Base-by-base conservation (phyloP, 306 rosid genomes). In the Benincasa hispida region DNA sequence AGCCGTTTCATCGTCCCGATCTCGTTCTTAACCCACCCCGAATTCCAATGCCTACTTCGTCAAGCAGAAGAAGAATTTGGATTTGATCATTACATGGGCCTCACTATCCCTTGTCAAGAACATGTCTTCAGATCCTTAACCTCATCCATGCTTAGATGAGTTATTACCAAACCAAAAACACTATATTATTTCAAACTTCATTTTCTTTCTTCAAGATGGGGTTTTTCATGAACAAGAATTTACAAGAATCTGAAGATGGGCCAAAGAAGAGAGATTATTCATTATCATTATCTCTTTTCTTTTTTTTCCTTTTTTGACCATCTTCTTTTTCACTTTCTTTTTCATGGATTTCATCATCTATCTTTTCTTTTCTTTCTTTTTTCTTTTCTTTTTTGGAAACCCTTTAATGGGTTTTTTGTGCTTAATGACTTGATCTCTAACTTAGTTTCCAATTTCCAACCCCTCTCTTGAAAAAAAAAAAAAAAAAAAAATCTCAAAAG, bases 11-110 rank as follows among this genome's bases (percentile, higher is more conserved):
- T 94, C 76, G 96, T 94, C 6, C 97, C 98, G 1, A 94, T 94
- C 81, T 91, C 97, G 0, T 87, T 91, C 82, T 68, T 94, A 53
- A 84, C 92, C 53, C 95, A 90, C 58, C 97, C 98, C 0, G 81
- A 89, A 79, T 94, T 94, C 56, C 96, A 90, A 28, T 85, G 88
- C 25, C 94, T 93, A 28, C 97, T 93, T 24, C 85, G 88, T 27
- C 94, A 83, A 85, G 97, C 98, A 1, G 98, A 94, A 73, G 98
- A 94, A 74, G 98, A 94, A 58, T 94, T 90, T 35, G 98, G 98
- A 1, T 94, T 91, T 35, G 91, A 89, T 75, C 98, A 91, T 57
- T 96, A 94, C 6, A 88, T 91, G 98, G 98, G 98, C 12, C 89
- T 92, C 81, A 89, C 96, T 0, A 91, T 94, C 79, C 98, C 98